These are phyloP conservation scores for Basidiobolus meristosporus DNA, from an alignment of 371 early-diverging fungal species.

Conservation along the genomic window DNA sequence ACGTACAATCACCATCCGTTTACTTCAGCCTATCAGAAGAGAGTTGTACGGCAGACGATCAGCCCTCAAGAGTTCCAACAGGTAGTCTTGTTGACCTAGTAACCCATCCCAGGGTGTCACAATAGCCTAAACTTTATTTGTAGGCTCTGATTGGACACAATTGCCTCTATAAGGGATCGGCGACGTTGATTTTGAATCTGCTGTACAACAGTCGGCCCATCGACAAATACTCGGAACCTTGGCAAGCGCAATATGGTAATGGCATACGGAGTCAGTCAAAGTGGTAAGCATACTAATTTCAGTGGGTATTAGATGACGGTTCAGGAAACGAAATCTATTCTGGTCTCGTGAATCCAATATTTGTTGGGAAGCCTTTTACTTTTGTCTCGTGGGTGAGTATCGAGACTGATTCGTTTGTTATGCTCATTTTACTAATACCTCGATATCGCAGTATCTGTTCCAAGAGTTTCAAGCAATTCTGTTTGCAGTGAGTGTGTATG, in stretches of 20 bases:
- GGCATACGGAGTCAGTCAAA: slow-evolving; percentile 4
- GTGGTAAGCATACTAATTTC: too few relatives aligned
- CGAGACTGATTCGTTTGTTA: too few relatives aligned
- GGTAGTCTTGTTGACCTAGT: slow-evolving; percentile 7
- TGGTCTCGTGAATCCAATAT: slow-evolving; percentile 19
- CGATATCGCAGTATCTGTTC: slow-evolving; percentile 21
- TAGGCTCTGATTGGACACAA: slow-evolving; percentile 29
- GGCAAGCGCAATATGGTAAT: slow-evolving; percentile 64
- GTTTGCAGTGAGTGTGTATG: slow-evolving; percentile 29
- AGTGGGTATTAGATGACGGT: too few relatives aligned
- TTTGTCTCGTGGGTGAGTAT: slow-evolving; percentile 20
- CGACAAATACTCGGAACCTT: slow-evolving; percentile 35
- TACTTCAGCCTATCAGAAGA: slow-evolving; percentile 39
- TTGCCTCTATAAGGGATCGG: slow-evolving; percentile 40
- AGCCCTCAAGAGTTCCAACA: slow-evolving; percentile 56
- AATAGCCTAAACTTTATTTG: too few relatives aligned
- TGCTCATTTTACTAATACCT: too few relatives aligned
- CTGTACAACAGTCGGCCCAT: slow-evolving; percentile 33
- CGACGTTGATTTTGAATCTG: slow-evolving; percentile 48
- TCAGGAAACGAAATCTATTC: slow-evolving; percentile 47
- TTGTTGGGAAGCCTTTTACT: slow-evolving; percentile 33
- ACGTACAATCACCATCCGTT: slow-evolving; percentile 45
- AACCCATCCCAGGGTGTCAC: too few relatives aligned
- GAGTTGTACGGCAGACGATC: slow-evolving; percentile 34
- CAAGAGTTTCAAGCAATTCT: slow-evolving; percentile 50